Conservation (phyloP, 2,329 filamentous ascomycete species). For the Penicillium rolfsii region DNA sequence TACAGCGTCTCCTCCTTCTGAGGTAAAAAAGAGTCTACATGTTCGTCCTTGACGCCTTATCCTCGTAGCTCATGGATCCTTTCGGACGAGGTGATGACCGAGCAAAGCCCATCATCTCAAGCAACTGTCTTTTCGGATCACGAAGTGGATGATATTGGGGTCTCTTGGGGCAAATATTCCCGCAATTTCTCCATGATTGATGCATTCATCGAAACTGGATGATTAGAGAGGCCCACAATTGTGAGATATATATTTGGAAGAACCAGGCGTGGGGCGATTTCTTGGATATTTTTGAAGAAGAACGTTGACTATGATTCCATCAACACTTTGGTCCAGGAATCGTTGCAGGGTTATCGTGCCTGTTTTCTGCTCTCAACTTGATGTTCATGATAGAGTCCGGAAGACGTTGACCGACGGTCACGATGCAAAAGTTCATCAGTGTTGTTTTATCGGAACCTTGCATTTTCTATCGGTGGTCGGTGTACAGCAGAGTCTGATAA, state of each 20-base stretch:
- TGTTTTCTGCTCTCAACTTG: not conserved
- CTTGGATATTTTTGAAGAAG: not conserved
- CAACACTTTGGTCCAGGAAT: not conserved
- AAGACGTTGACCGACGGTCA: not conserved
- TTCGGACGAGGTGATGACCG: not conserved
- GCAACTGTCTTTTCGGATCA: not conserved
- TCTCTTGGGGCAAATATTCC: not conserved
- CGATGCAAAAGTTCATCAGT: not conserved
- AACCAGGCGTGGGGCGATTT: not conserved
- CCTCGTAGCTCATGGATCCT: not conserved
- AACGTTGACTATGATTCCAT: not conserved
- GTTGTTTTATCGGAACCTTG: not conserved
- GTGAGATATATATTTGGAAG: not conserved
- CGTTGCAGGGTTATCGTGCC: not conserved
- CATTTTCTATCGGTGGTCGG: too few relatives aligned
- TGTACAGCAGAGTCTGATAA: not conserved
- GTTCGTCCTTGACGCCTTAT: not conserved
- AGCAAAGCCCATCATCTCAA: not conserved
- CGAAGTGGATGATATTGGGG: not conserved
- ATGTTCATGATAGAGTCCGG: not conserved
- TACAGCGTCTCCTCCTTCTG: not conserved
- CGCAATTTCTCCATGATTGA: not conserved
- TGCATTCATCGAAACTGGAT: not conserved
- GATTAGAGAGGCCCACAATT: not conserved
- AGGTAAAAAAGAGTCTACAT: not conserved